Evolutionary conservation across 179 eudicot species (phyloP), one percentile per base, ranked within the genome.

Genomic region (Actinidia arguta): DNA sequence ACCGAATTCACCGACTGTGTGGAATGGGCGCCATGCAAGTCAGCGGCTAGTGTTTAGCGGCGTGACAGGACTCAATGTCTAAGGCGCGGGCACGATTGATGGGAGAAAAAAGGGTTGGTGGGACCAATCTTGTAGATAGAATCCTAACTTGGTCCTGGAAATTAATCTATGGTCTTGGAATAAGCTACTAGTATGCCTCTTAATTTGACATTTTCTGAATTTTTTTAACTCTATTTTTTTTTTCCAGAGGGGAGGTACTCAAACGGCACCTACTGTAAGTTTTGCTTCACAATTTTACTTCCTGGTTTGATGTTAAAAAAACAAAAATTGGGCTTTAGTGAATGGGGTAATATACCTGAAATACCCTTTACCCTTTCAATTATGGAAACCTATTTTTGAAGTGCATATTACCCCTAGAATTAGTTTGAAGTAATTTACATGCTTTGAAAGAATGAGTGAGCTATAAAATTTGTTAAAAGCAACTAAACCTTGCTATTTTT

Each of bases 251-350:
- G 88, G 84, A 73, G 91, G 95, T 89, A 92, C 92, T 54, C 83
- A 73, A 74, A 61, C 90, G 81, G 95, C 95, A 63, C 95, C 95
- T 46, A 92, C 94, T 69, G 94, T 92, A 82, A 91, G 91, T 91
- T 78, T 22, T 24, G 55, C 48, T 66, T 72, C 44, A n/a, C 48
- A 6, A 20, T 47, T 71, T 11, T 16, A 6, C 6, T 20, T 47
- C 5, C 36, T 70, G 20, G 0, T 66, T 66, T 17, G 4, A 31
- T 14, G 31, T 27, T 42, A 66, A 66, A 1, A 25, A 8, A 31
- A 1, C 20, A 66, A 31, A 66, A 8, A 48, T n/a, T 48, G 14
- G 20, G 3, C 14, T 8, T 56, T 56, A 56, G 3, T 6, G 14
- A 56, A 56, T 5, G 14, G 3, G 8, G 61, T 56, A 56, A 56